Conservation (phyloP, 1,139 yeast genomes). For the Zygoascus hellenicus region DNA sequence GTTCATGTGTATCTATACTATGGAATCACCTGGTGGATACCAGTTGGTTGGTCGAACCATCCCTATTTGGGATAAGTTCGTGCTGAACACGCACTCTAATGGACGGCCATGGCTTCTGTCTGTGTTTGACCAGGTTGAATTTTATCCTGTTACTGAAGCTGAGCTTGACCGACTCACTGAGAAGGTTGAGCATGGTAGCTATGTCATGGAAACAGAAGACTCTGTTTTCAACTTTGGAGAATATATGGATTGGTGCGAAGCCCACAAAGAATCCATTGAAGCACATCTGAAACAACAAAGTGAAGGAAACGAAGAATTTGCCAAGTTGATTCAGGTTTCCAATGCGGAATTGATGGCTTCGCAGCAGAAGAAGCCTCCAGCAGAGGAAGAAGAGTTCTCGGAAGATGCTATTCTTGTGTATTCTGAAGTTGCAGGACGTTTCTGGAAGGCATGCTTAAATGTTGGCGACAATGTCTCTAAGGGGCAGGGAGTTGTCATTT, state of each 20-base stretch:
- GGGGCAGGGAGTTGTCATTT: conserved; percentile 79
- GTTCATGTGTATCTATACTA: conserved; percentile 97
- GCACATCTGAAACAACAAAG: conserved; percentile 66
- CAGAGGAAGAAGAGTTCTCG: conserved; percentile 39
- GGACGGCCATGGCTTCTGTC: conserved; percentile 82
- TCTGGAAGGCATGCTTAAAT: conserved; percentile 86
- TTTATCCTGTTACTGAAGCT: conserved; percentile 81
- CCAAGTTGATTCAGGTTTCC: conserved; percentile 72
- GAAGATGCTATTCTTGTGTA: conserved; percentile 79
- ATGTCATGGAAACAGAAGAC: conserved; percentile 66
- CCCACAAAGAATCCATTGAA: conserved; percentile 64
- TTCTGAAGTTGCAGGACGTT: conserved; percentile 91
- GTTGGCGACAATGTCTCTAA: conserved; percentile 71
- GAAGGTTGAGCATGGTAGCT: conserved; percentile 76
- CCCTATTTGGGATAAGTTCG: conserved; percentile 95
- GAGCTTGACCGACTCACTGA: conserved; percentile 69
- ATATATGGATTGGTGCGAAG: conserved; percentile 73
- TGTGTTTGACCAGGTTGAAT: conserved; percentile 92
- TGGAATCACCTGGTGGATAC: conserved; percentile 98
- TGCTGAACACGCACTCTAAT: conserved; percentile 54
- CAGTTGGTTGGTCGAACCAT: conserved; percentile 94
- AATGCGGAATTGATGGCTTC: conserved; percentile 64
- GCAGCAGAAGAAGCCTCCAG: conserved; percentile 35
- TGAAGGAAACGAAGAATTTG: conserved; percentile 79
- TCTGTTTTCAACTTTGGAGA: conserved; percentile 76